Evolutionary conservation across 805 yeast genomes (phyloP).

Genomic region (Wickerhamomyces mucosus): DNA sequence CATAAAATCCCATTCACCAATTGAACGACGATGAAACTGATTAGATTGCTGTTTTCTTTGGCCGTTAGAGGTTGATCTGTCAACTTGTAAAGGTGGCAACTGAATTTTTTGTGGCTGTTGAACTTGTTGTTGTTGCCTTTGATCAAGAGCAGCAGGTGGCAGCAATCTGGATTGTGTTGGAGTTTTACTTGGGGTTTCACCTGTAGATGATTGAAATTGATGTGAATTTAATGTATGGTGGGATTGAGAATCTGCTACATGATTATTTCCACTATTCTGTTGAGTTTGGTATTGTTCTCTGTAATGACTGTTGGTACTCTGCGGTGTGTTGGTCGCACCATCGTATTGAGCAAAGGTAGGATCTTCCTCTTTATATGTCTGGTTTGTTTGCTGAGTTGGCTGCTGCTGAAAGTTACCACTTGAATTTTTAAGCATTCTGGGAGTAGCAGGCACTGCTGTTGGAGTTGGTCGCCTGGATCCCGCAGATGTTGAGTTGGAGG

Average conservation of each 20-base stretch:
- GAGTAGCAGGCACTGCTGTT: constrained; percentile 48
- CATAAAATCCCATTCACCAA: constrained; percentile 95
- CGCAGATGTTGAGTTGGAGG: constrained; percentile 5
- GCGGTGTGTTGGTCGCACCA: too few species aligned
- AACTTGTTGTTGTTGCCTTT: background rate
- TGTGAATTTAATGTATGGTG: too few species aligned
- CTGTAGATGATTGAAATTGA: constrained; percentile 1
- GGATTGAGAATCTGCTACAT: too few species aligned
- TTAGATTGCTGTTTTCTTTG: constrained; percentile 15
- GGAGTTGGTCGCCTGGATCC: constrained; percentile 9
- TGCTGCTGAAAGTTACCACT: constrained; percentile 27
- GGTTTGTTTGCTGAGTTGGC: too few species aligned
- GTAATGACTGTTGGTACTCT: constrained; percentile 3
- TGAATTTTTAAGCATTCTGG: constrained; percentile 56
- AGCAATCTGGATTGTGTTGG: constrained; percentile 9
- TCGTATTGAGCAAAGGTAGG: too few species aligned
- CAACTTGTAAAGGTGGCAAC: constrained; percentile 2
- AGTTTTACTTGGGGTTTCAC: constrained; percentile 1
- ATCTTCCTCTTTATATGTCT: too few species aligned
- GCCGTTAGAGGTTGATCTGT: too few species aligned
- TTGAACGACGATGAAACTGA: constrained; percentile 68
- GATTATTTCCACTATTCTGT: too few species aligned
- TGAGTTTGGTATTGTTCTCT: constrained; percentile 1
- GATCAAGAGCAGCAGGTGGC: constrained; percentile 14
- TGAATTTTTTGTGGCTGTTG: constrained; percentile 5